Percentiles rank a stretch among this genome's conserved stretches.
Evolutionary conservation across 108 stramenopile genomes (phyloP).

Genomic region (Cyclotella distinguenda): DNA sequence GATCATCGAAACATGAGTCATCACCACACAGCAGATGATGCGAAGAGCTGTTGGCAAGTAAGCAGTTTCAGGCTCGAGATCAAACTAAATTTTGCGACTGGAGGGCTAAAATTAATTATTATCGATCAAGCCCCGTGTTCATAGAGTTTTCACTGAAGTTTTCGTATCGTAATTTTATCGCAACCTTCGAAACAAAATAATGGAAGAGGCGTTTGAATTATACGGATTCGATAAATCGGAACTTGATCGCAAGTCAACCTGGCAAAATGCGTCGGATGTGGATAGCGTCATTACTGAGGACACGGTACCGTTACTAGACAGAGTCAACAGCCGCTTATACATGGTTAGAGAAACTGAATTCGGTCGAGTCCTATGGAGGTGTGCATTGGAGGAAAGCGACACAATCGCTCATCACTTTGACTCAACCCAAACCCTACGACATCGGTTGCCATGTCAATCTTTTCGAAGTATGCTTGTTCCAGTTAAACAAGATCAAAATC

Average conservation of each 20-base stretch:
- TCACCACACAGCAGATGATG: too few relatives aligned
- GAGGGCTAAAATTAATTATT: too few relatives aligned
- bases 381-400: slow-evolving; percentile 12
- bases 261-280: slow-evolving; percentile 1
- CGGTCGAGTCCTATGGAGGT: slow-evolving; percentile 18
- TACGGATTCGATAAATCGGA: background rate
- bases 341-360: slow-evolving; percentile 24
- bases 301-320: background rate
- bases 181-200: too few relatives aligned
- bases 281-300: slow-evolving; percentile 15
- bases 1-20: too few relatives aligned
- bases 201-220: too few relatives aligned
- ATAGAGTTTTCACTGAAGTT: too few relatives aligned
- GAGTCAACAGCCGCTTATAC: slow-evolving; percentile 21
- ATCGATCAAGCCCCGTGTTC: too few relatives aligned
- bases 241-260: background rate
- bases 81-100: too few relatives aligned
- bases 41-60: too few relatives aligned
- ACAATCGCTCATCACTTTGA: slow-evolving; percentile 7
- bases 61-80: too few relatives aligned
- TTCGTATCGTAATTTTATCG: too few relatives aligned
- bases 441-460: slow-evolving; percentile 14
- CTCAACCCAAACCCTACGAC: background rate
- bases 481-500: background rate
- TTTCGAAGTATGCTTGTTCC: slow-evolving; percentile 28